Percentiles rank a stretch among this genome's conserved stretches.
phyloP scores from a whole-genome alignment of 208 protist species.

The Phytomonas serpens region DNA sequence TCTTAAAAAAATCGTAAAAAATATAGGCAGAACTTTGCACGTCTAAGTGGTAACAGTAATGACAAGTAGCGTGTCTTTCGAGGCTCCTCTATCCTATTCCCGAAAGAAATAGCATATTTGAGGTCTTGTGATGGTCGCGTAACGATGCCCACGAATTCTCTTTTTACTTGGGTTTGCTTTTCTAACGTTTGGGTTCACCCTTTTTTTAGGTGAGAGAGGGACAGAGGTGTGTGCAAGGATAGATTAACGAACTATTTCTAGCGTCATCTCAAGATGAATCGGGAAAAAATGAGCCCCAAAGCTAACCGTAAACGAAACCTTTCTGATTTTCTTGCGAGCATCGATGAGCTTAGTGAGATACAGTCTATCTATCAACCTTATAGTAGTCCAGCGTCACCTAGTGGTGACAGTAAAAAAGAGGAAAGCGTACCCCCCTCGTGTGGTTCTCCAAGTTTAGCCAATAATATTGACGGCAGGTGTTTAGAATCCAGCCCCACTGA shows the following conservation, averaged over 20 bases:
- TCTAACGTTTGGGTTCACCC: background rate
- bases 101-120: background rate
- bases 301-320: background rate
- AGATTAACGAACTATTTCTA: background rate
- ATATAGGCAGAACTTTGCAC: background rate
- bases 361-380: background rate
- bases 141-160: background rate
- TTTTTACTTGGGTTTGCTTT: background rate
- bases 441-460: background rate
- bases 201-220: background rate
- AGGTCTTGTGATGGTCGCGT: background rate
- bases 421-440: background rate
- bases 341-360: background rate
- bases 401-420: background rate
- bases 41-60: constrained; percentile 5
- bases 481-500: background rate
- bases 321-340: background rate
- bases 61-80: background rate
- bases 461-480: background rate
- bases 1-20: background rate
- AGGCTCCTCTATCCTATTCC: background rate
- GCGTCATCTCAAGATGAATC: background rate
- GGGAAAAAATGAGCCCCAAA: background rate
- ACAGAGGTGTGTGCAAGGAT: background rate
- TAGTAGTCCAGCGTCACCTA: background rate